phyloP scores from a whole-genome alignment of 2,329 filamentous ascomycete species.

The Fusarium domesticum region DNA sequence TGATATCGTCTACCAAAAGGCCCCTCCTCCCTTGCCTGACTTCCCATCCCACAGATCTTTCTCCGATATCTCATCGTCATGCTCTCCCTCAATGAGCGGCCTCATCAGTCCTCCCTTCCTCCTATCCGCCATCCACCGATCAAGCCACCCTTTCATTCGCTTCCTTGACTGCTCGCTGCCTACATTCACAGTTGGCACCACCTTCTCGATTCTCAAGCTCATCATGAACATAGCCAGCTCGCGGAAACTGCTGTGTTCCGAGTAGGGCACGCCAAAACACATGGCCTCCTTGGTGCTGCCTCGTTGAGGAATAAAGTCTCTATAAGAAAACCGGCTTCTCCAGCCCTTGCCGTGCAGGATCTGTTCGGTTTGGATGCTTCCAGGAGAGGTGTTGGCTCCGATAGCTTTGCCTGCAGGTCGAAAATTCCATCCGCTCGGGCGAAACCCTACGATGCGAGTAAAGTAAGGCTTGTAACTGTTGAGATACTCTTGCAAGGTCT shows the following conservation, averaged over 20 bases:
- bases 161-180: slow-evolving; percentile 55
- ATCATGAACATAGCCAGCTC: slow-evolving; percentile 94
- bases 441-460: slow-evolving; percentile 81
- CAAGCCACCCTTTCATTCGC: slow-evolving; percentile 64
- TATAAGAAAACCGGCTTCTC: slow-evolving; percentile 68
- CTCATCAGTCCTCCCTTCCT: slow-evolving; percentile 52
- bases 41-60: slow-evolving; percentile 40
- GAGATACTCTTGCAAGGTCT: slow-evolving; percentile 88
- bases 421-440: slow-evolving; percentile 94
- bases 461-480: slow-evolving; percentile 78
- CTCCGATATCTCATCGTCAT: slow-evolving; percentile 30
- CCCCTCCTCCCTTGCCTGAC: slow-evolving; percentile 37
- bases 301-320: slow-evolving; percentile 74
- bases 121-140: slow-evolving; percentile 60
- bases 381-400: slow-evolving; percentile 49
- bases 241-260: slow-evolving; percentile 90
- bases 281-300: slow-evolving; percentile 79
- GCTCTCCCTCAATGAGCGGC: slow-evolving; percentile 41
- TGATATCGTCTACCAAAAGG: slow-evolving; percentile 36
- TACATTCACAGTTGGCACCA: slow-evolving; percentile 91
- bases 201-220: slow-evolving; percentile 77
- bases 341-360: slow-evolving; percentile 63
- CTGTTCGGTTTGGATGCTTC: slow-evolving; percentile 47
- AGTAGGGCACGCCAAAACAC: slow-evolving; percentile 94
- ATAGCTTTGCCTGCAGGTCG: slow-evolving; percentile 61